Base-by-base conservation (phyloP, 768 basidiomycete genomes). In the Collybia mongolica region DNA sequence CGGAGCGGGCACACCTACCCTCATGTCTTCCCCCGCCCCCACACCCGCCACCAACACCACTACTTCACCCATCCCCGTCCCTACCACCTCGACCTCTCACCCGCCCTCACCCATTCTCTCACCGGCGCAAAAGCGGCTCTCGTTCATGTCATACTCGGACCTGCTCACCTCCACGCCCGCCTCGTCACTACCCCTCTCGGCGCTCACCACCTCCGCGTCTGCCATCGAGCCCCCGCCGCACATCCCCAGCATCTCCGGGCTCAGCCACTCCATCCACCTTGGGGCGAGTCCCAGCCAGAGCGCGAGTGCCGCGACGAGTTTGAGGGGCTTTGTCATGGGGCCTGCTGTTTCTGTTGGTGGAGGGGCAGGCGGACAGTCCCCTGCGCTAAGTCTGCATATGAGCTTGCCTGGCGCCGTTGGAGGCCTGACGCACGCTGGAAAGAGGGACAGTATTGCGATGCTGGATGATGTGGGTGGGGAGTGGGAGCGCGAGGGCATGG, bases 91-190 rank as follows among this genome's bases (percentile, higher is more conserved):
- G 53, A 19, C 58, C 60, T 28, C 50, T 61, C 49, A 60, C 57
- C 26, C 45, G 63, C 39, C 62, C 63, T 36, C 65, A 62, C 28
- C 44, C 43, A 23, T 12, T 1, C 12, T 22, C 72, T 37, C 39
- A 39, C 76, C 46, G 54, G 54, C 1, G 65, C 75, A 2, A 23
- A 91, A 93, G 58, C 85, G 90, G 2, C 80, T 93, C 9, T 93
- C 91, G 0, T 96, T 94, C 75, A 80, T 95, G 69, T 89, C 91
- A 3, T 94, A 94, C 66, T 80, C 86, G 22, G 93, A 95, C 65
- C 77, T 95, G 2, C 81, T 95, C 37, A 72, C 86, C 0, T 88
- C 86, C 0, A 83, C 90, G 0, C 93, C 93, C 0, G 73, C 84
- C 0, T 76, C 86, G 8, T 82, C 83, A 11, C 77, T 86, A 37